These are phyloP conservation scores for Drechslera avenae DNA, from an alignment of 2,329 filamentous ascomycete species.

Conservation along the genomic window DNA sequence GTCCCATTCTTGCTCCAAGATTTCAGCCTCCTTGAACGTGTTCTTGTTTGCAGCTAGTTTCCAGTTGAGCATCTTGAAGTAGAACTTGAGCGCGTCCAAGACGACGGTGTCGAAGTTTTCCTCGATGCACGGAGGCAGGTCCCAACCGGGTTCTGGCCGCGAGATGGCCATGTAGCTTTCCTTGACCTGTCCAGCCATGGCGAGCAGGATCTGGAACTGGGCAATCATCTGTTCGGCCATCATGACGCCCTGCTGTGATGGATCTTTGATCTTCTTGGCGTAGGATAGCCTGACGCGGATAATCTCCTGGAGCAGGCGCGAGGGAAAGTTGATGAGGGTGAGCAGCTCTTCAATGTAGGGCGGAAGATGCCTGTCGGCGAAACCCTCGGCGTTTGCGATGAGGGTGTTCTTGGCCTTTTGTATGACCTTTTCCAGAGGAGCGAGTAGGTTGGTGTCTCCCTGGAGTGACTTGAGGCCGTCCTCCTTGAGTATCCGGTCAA, in stretches of 20 bases:
- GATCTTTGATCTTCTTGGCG: constrained; percentile 93
- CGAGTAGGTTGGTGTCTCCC: constrained; percentile 81
- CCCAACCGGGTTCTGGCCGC: constrained; percentile 88
- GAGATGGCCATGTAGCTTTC: constrained; percentile 83
- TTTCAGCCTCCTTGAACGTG: constrained; percentile 97
- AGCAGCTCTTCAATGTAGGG: constrained; percentile 96
- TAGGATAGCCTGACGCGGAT: constrained; percentile 90
- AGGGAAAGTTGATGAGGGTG: constrained; percentile 96
- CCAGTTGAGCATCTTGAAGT: constrained; percentile 99
- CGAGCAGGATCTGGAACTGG: constrained; percentile 92
- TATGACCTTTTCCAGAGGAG: constrained; percentile 83
- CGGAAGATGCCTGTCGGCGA: constrained; percentile 86
- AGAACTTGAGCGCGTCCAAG: constrained; percentile 91
- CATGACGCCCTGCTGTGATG: constrained; percentile 86
- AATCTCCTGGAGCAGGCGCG: constrained; percentile 93
- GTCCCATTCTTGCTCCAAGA: constrained; percentile 96
- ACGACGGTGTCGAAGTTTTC: constrained; percentile 94
- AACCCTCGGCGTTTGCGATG: constrained; percentile 82
- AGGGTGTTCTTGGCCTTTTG: constrained; percentile 91
- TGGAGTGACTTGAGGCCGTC: constrained; percentile 92
- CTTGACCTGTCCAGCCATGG: constrained; percentile 91
- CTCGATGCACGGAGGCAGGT: constrained; percentile 92
- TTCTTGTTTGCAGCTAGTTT: constrained; percentile 98
- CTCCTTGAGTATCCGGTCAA: constrained; percentile 93
- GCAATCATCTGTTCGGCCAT: constrained; percentile 98